Base-by-base conservation (phyloP, 179 eudicot genomes). In the Silene noctiflora region DNA sequence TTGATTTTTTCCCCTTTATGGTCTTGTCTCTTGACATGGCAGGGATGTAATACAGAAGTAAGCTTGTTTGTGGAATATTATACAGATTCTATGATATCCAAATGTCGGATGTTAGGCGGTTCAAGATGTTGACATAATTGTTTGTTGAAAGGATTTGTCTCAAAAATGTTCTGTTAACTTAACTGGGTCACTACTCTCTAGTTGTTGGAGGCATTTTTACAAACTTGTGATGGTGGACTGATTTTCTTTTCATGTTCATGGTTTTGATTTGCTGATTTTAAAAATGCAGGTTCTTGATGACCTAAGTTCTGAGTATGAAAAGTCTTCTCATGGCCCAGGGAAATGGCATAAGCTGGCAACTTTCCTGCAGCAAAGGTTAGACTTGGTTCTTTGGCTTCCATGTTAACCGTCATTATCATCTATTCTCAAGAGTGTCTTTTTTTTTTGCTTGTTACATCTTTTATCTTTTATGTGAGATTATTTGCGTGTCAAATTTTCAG, bases 351-450 rank as follows among this genome's bases (percentile, higher is more conserved):
- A 91, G 69, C 80, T 90, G 75, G 78, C 89, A 59, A 39, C 67
- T 14, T 96, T 93, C 80, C 85, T 96, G 44, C 90, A 83, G 77
- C 97, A 96, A 64, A 96, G 99, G 99, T 95, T 77, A 24, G 87
- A 53, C 0, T 68, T 75, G 13, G 8, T 46, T 42, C 46, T 42
- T 20, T 39, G 56, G n/a, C 35, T n/a, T 65, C 4, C 17, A 12
- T 16, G 60, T 73, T 22, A 16, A 14, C 9, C 51, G 0, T 11
- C 10, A 16, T 33, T n/a, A 65, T 22, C 55, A 24, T 51, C 2
- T 7, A 14, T 19, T 12, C 12, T 25, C 7, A 22, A 16, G 6
- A 14, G 22, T 24, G 33, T 5, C 14, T 3, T 13, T 22, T 22
- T 22, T 22, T 46, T 21, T 68, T 33, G 42, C 42, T 35, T 35